Base-by-base conservation (phyloP, 2,329 filamentous ascomycete genomes). In the Aureobasidium sp. region DNA sequence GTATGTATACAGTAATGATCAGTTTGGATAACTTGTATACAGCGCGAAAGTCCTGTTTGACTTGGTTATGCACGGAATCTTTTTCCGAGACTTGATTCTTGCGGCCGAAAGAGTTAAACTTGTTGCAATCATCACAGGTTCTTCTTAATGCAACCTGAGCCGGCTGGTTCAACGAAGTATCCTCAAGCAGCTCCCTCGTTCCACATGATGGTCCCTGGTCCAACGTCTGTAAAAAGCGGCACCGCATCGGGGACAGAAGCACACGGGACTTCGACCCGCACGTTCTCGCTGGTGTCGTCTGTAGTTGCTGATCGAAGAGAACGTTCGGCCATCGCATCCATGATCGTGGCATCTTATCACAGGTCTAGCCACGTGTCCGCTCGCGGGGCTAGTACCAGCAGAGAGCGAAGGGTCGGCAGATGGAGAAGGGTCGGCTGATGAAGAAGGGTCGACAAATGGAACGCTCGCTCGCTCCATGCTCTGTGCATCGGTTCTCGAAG, bases 271-370 rank as follows among this genome's bases (percentile, higher is more conserved):
- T 23, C 17, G 49, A 40, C 49, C 49, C 5, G 33, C 35, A 29
- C 49, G 49, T 53, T 53, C 49, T n/a, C 49, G 49, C 25, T 53
- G 49, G 49, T 53, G 49, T 27, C 49, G 49, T 40, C 49, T 38
- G 23, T n/a, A 35, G 35, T 53, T 53, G 23, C 49, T 53, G 49
- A 53, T 40, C n/a, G 49, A 53, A 6, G 49, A 53, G 35, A 53
- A 53, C 7, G 10, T 53, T 15, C 49, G 21, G 5, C 49, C 49
- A 15, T 40, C 29, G 17, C 49, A 53, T 13, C 35, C 49, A 40
- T 53, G 49, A 21, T 53, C 49, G 23, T 27, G 40, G 23, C 49
- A 53, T 40, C 49, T 25, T 3, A 53, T 38, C 11, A n/a, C 11
- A 35, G 23, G 33, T 23, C 49, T 49, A 17, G 3, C 45, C 25